Percentiles rank a stretch among this genome's conserved stretches.
These are phyloP conservation scores for Onygenales sp. DNA, from an alignment of 2,329 filamentous ascomycete species.

Conservation along the genomic window DNA sequence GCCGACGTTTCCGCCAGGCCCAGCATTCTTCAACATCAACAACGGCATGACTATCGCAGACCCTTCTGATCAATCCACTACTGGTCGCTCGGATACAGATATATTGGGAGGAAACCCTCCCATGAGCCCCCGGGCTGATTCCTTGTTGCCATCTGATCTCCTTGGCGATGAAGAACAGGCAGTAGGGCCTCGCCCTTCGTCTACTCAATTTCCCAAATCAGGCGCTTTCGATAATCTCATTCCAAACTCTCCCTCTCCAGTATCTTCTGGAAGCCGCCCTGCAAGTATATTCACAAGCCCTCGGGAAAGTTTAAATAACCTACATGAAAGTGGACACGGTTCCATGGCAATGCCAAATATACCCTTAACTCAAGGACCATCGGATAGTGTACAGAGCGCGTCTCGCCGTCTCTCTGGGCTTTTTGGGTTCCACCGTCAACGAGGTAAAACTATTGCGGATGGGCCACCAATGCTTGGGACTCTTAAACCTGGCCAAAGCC, in stretches of 20 bases:
- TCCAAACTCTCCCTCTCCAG: conserved; percentile 34
- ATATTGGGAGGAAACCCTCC: conserved; percentile 47
- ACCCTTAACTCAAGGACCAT: conserved; percentile 4
- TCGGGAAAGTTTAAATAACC: conserved; percentile 29
- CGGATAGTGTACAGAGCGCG: conserved; percentile 36
- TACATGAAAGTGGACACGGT: conserved; percentile 26
- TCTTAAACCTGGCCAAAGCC: conserved; percentile 51
- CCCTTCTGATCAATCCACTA: conserved; percentile 29
- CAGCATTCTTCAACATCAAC: conserved; percentile 52
- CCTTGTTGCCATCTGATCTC: conserved; percentile 51
- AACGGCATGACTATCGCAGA: conserved; percentile 52
- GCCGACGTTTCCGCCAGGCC: conserved; percentile 40
- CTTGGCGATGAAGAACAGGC: conserved; percentile 45
- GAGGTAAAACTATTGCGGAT: conserved; percentile 51
- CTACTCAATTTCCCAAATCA: conserved; percentile 9
- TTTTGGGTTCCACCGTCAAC: conserved; percentile 49
- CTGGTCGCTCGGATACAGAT: conserved; percentile 44
- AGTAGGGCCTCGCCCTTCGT: conserved; percentile 1
- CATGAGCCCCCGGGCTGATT: conserved; percentile 55
- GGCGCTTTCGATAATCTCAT: conserved; percentile 22
- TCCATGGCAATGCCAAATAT: conserved; percentile 7
- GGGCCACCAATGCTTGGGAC: conserved; percentile 49
- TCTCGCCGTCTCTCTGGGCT: conserved; percentile 48
- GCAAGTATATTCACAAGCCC: conserved; percentile 39
- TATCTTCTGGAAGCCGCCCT: conserved; percentile 35